Base-by-base conservation (phyloP, 805 yeast genomes). In the Candida corydali region DNA sequence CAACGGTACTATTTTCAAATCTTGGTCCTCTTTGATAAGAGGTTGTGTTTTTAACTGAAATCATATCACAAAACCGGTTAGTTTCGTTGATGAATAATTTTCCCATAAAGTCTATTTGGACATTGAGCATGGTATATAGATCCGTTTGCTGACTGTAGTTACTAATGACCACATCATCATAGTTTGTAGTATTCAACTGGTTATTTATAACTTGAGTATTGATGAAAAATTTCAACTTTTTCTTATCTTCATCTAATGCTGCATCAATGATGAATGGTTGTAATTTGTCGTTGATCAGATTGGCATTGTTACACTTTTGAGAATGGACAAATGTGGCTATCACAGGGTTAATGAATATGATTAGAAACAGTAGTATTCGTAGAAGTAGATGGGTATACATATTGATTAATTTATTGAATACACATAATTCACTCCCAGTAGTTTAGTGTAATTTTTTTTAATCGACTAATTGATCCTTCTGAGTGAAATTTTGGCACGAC, bases 101-200 rank as follows among this genome's bases (percentile, higher is more conserved):
- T 12, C 74, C 77, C 52, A 63, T 59, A 45, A 67, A 73, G 32
- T 59, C 60, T 7, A 73, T 52, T 25, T 60, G 57, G 9, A 71
- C 69, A 36, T 71, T 75, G 29, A 75, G 50, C 2, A 78, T 71
- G 8, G 80, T 72, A 47, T 53, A 74, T 43, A 55, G 62, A 50
- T 74, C 73, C 1, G 78, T 67, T 3, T 65, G 52, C 2, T 44
- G 8, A 45, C 75, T 65, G 22, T 73, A 71, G 41, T 75, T 80
- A 10, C 57, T 44, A 8, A 74, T 64, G 10, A 38, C 16, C 11
- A 28, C 23, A 9, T 27, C 37, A 9, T 29, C 34, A 14, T 26
- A 31, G 12, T 37, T 29, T 12, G 32, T 14, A 5, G 12, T 5
- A 14, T 28, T 37, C 3, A 56, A 37, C 11, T 49, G 49, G 1